Percentiles rank a stretch among this genome's conserved stretches.
phyloP scores from a whole-genome alignment of 1,139 yeast species.

The Cylindricascospora bacillispora region DNA sequence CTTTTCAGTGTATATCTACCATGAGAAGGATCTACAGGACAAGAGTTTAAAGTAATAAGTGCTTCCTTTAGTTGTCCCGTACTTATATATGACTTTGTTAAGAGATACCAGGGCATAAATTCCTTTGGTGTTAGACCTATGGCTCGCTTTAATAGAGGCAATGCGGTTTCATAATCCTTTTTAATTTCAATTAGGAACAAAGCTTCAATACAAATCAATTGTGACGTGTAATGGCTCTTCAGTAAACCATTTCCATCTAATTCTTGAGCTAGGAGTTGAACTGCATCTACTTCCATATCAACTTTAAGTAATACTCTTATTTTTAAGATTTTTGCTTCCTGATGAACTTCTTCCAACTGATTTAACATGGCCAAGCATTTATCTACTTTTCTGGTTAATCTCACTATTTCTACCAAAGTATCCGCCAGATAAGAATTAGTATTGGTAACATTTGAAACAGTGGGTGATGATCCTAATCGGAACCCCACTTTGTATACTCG shows the following conservation, averaged over 20 bases:
- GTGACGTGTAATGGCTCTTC: constrained; percentile 21
- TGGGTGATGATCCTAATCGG: constrained; percentile 48
- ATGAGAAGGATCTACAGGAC: constrained; percentile 78
- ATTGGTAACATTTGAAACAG: constrained; percentile 38
- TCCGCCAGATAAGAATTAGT: constrained; percentile 77
- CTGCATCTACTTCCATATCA: constrained; percentile 72
- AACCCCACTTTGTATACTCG: constrained; percentile 56
- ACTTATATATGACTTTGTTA: constrained; percentile 65
- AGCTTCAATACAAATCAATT: constrained; percentile 42
- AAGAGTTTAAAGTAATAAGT: constrained; percentile 71
- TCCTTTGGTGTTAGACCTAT: constrained; percentile 87
- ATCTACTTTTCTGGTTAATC: constrained; percentile 56
- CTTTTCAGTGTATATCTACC: constrained; percentile 52
- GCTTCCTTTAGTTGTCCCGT: constrained; percentile 76
- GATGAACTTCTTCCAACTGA: constrained; percentile 16
- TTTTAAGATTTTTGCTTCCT: constrained; percentile 46
- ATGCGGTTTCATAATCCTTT: constrained; percentile 53
- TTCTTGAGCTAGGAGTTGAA: constrained; percentile 50
- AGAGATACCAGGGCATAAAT: constrained; percentile 75
- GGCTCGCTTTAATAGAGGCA: constrained; percentile 65
- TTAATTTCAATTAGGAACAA: constrained; percentile 53
- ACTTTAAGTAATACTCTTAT: constrained; percentile 41
- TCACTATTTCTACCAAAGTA: constrained; percentile 58
- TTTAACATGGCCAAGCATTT: constrained; percentile 48
- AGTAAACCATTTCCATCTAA: constrained; percentile 30